Conservation (phyloP, 2,329 filamentous ascomycete genomes). For the Chrysoporthe austroafricana region DNA sequence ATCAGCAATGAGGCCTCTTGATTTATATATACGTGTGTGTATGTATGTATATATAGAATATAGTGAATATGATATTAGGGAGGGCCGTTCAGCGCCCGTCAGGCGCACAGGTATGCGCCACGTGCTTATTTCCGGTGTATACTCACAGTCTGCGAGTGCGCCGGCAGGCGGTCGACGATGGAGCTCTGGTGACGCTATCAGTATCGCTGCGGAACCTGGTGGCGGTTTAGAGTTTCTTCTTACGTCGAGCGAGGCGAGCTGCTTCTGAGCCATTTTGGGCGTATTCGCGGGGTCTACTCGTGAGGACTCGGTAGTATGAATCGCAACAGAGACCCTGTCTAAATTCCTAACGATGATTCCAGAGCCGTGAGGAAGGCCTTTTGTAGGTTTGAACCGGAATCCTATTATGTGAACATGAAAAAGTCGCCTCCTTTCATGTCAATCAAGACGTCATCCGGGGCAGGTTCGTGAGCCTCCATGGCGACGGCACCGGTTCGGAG, state of each 20-base stretch:
- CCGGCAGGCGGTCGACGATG: slow-evolving; percentile 70
- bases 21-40: no score
- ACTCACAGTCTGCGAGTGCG: slow-evolving; percentile 60
- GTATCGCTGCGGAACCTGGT: neutral
- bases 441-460: slow-evolving; percentile 1
- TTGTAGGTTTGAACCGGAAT: neutral
- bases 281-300: neutral
- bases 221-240: slow-evolving; percentile 23
- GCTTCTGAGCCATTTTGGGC: slow-evolving; percentile 26
- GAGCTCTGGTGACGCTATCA: slow-evolving; percentile 41
- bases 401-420: neutral
- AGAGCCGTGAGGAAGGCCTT: neutral
- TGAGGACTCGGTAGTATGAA: neutral
- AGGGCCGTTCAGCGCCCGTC: neutral
- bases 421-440: neutral
- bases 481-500: slow-evolving; percentile 22
- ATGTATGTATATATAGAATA: no score
- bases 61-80: neutral
- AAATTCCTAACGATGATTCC: neutral
- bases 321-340: neutral
- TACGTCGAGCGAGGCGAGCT: slow-evolving; percentile 44
- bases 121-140: neutral
- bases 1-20: neutral
- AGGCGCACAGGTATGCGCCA: neutral
- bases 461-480: neutral